Base-by-base conservation (phyloP, 2,329 filamentous ascomycete genomes). In the Parascedosporium putredinis region DNA sequence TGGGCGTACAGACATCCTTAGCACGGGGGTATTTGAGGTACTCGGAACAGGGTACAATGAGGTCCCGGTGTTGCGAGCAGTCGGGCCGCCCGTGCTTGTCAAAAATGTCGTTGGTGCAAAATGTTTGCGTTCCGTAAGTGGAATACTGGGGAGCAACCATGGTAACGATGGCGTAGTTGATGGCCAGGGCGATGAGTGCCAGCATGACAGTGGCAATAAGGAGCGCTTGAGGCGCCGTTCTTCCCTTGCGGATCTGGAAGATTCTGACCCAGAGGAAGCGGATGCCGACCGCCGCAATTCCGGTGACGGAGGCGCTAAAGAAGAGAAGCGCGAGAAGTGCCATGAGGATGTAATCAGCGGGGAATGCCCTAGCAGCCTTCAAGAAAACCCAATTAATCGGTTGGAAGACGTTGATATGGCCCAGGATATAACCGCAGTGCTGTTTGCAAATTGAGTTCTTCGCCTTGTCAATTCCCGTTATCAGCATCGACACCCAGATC, bases 131-230 rank as follows among this genome's bases (percentile, higher is more conserved):
- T 46, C 93, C 93, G 62, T 88, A 98, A 50, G 85, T 94, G 44
- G 91, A 81, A 63, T 98, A 98, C 62, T 97, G 90, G 1, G 93
- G 93, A 5, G 89, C 93, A n/a, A 95, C 81, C 54, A 97, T 75
- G 84, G 94, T 95, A 51, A 88, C 85, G 38, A 97, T 73, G 7
- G 88, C 81, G 65, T 97, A 98, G 69, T 97, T 95, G 65, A 95
- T 84, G 29, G 88, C 93, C 40, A 98, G 71, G 2, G 87, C 87
- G 56, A 94, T 91, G 55, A 97, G 76, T 0, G 88, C 91, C 44
- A 98, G 75, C 72, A 98, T 81, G 9, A 94, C 88, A 0, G 91
- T 96, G 2, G 88, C 86, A 62, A 96, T 81, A 49, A 98, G 79
- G 5, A 98, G 75, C 1, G 91, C 93, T 64, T 97, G 93, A 0